Evolutionary conservation across 108 stramenopile species (phyloP).

Genomic region (Thalassiosira profunda): DNA sequence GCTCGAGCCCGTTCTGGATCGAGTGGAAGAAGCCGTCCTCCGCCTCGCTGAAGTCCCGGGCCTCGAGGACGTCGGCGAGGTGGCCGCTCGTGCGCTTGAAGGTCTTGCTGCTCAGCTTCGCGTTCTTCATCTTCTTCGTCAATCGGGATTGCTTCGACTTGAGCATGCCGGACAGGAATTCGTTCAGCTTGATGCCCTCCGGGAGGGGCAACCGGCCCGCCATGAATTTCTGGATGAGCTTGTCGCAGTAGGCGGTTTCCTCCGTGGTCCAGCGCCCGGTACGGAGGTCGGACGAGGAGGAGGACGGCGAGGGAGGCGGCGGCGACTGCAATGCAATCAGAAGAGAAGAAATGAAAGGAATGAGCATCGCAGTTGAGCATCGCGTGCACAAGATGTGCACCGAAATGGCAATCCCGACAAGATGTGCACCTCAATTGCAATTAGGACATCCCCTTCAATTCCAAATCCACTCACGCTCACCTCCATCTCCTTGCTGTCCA

Average conservation of each 20-base stretch:
- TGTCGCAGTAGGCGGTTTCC: constrained; percentile 83
- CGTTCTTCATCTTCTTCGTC: constrained; percentile 95
- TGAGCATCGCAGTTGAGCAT: too few species aligned
- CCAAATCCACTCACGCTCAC: too few species aligned
- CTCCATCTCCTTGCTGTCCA: too few species aligned
- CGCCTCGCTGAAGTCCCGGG: constrained; percentile 65
- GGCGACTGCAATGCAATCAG: not conserved
- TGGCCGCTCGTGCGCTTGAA: constrained; percentile 53
- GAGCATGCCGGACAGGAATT: constrained; percentile 81
- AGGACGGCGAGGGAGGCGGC: not conserved
- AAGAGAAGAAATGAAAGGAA: not conserved
- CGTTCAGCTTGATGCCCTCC: constrained; percentile 84
- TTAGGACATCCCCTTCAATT: too few species aligned
- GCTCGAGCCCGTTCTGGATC: constrained; percentile 58
- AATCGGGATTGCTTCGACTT: constrained; percentile 88
- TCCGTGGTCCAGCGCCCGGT: constrained; percentile 89
- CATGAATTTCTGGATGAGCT: constrained; percentile 80
- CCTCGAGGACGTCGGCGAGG: constrained; percentile 53
- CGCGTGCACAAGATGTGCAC: too few species aligned
- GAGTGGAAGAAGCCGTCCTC: constrained; percentile 78
- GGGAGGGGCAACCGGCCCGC: constrained; percentile 69
- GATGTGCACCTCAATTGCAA: too few species aligned
- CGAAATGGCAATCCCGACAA: too few species aligned
- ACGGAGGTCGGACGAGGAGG: constrained; percentile 32
- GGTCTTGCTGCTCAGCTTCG: constrained; percentile 70